Evolutionary conservation across 148 eudicot species (phyloP), one percentile per base, ranked within the genome.

Genomic region (Camellia lanceoleosa): DNA sequence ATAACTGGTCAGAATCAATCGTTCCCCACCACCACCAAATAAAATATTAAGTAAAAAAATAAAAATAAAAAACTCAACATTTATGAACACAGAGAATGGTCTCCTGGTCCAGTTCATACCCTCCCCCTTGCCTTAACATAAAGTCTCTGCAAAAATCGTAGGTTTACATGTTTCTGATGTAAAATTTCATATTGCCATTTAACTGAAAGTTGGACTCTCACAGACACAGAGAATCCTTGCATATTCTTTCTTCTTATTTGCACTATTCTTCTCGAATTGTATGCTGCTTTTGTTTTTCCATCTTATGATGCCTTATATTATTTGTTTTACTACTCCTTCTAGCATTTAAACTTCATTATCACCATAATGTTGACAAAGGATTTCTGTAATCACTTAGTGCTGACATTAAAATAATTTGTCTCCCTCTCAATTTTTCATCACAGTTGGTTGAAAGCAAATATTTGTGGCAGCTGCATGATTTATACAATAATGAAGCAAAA

Each of bases 361-460:
- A 30, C 38, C 38, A 1, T 30, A 30, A 30, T 30, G 38, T 30
- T 30, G 38, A 30, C 38, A 30, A 30, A 30, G 38, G 38, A 30
- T 30, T 30, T 30, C 38, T 30, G 38, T 30, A 30, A 30, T 30
- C 38, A 30, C 38, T 66, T 41, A 1, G 15, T 75, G 14, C 68
- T 18, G 46, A 60, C 70, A 55, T 44, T 42, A 23, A 43, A 67
- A 52, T 2, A 51, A 7, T 16, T n/a, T 12, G 4, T n/a, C 30
- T 3, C 38, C 38, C 38, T 30, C 12, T 77, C 13, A 23, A 18
- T 62, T 82, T 30, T 30, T 30, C 66, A 80, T 78, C 61, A 62
- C 91, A 94, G 98, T 89, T 94, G 77, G 97, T 94, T 80, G 98
- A 92, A 85, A 89, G 95, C 81, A 59, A 83, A 55, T 83, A 84